Evolutionary conservation across 208 protist species (phyloP), one percentile per base, ranked within the genome.

Genomic region (Leishmania major): DNA sequence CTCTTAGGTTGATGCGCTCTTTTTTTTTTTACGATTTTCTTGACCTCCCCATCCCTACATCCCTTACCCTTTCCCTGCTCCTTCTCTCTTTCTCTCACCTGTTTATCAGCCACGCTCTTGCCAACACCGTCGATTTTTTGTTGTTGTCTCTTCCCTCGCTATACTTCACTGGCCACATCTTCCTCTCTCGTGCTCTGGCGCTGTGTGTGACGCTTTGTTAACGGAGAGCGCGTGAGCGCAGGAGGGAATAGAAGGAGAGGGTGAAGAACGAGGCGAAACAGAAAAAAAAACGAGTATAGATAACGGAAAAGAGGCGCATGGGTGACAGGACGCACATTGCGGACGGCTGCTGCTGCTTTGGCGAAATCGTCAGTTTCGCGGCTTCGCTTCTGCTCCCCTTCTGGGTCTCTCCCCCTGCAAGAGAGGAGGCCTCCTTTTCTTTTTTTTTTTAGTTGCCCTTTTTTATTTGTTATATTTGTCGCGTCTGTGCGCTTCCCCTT

Each of bases 321-420:
- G 55, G 19, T 31, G 19, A 74, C 25, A 80, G 35, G 51, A 62
- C 59, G 53, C 60, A 66, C 70, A 55, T 75, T 47, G 78, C 43
- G 40, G 47, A 10, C 72, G 25, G 49, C 51, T 5, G 51, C 10
- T 22, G 51, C 51, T 22, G 15, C 11, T 55, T 55, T 13, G 51
- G 17, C 51, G 22, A 64, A 17, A 28, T 35, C 17, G 35, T 31
- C 17, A 31, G n/a, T 57, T 28, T 47, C 3, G 15, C 17, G 35
- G 47, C 2, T 73, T 53, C n/a, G 59, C 28, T 78, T 71, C 49
- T 71, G 17, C 53, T 43, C 19, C 57, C 35, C 28, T 62, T 72
- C 28, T 47, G 25, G 10, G 71, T 72, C 4, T 72, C 43, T 28
- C 13, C n/a, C 13, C 0, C 3, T 67, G n/a, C n/a, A 67, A 22